phyloP scores from a whole-genome alignment of 2,329 filamentous ascomycete species.

The Berkeleyomyces basicola region DNA sequence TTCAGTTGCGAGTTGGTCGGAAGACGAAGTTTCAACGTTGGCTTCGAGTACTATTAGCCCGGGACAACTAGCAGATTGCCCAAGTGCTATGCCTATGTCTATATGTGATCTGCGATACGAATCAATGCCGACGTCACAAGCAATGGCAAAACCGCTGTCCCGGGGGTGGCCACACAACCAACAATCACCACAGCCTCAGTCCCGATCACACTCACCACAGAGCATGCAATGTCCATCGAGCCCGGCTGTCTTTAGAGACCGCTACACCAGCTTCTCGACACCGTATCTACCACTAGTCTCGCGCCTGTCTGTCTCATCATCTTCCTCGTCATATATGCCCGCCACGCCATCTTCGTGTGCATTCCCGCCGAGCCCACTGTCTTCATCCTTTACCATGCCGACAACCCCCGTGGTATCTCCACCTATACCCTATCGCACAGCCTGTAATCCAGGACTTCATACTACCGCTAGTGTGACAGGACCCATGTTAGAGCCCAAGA shows the following conservation, averaged over 20 bases:
- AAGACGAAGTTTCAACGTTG: neutral
- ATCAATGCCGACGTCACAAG: neutral
- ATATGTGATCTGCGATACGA: neutral
- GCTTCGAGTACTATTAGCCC: neutral
- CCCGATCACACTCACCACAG: conserved; percentile 21
- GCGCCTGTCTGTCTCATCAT: neutral
- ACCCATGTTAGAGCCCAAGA: too few species aligned
- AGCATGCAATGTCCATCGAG: conserved; percentile 31
- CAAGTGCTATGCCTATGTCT: neutral
- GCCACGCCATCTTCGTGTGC: conserved; percentile 17
- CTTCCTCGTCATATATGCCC: neutral
- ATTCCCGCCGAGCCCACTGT: neutral
- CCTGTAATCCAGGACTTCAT: neutral
- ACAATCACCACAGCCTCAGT: conserved; percentile 20
- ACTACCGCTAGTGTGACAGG: too few species aligned
- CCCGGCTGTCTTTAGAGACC: conserved; percentile 23
- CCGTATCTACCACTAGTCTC: neutral
- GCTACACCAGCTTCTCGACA: conserved; percentile 13
- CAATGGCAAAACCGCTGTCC: neutral
- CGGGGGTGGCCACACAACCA: neutral
- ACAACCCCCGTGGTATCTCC: neutral
- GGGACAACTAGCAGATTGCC: neutral
- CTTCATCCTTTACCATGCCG: neutral
- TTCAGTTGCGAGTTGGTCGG: neutral
- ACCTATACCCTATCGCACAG: neutral